phyloP scores from a whole-genome alignment of 192 early-diverging fungal species.

The Podila clonocystis region DNA sequence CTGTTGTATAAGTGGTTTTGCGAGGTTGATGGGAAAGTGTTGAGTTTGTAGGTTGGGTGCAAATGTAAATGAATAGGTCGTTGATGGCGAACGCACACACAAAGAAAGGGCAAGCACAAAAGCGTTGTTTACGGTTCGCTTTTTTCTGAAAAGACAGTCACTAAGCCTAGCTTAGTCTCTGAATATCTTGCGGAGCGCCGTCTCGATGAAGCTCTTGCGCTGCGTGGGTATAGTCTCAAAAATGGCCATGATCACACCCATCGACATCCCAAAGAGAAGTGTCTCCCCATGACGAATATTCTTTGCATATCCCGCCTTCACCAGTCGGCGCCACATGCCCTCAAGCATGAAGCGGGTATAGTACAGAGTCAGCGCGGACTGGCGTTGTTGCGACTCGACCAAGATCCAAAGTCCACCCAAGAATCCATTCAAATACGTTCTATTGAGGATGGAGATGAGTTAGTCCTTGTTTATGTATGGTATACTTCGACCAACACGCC shows the following conservation, averaged over 20 bases:
- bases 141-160: background rate
- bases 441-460: constrained; percentile 1
- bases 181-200: constrained; percentile 10
- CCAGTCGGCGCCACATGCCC: constrained; percentile 30
- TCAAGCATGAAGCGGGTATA: constrained; percentile 43
- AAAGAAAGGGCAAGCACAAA: background rate
- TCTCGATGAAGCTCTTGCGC: constrained; percentile 13
- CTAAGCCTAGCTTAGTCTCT: background rate
- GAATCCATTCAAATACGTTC: constrained; percentile 43
- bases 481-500: too few species aligned
- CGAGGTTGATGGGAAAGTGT: too few species aligned
- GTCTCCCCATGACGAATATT: constrained; percentile 19
- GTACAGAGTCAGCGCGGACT: constrained; percentile 38
- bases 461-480: too few species aligned
- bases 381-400: constrained; percentile 12
- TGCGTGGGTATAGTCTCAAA: background rate
- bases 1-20: background rate
- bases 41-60: too few species aligned
- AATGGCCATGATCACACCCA: constrained; percentile 24
- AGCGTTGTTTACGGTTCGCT: background rate
- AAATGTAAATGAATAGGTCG: background rate
- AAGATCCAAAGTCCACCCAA: constrained; percentile 44
- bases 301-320: constrained; percentile 21
- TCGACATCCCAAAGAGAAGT: constrained; percentile 15
- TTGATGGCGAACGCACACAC: background rate